These are phyloP conservation scores for Calonectria pseudoturangicola DNA, from an alignment of 2,329 filamentous ascomycete species.

Conservation along the genomic window DNA sequence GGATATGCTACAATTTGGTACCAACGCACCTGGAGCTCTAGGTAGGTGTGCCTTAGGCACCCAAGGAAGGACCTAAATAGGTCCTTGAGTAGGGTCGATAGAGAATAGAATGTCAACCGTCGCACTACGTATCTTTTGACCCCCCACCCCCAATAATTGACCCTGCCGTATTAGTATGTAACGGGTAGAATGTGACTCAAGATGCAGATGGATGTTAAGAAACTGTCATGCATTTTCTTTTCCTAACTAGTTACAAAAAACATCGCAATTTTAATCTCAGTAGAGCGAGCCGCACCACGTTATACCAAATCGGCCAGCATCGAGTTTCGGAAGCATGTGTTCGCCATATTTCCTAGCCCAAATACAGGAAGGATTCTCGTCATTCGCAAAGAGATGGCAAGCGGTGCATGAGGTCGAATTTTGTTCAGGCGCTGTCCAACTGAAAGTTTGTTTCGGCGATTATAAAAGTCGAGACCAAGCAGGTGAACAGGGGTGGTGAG, in stretches of 20 bases:
- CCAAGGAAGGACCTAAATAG: too few relatives aligned
- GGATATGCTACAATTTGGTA: too few relatives aligned
- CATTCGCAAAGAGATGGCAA: conserved; percentile 52
- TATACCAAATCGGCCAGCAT: conserved; percentile 42
- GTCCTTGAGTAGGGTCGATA: too few relatives aligned
- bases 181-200: too few relatives aligned
- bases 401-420: conserved; percentile 38
- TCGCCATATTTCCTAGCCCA: conserved; percentile 51
- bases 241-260: not conserved
- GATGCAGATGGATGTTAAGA: not conserved
- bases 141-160: too few relatives aligned
- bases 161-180: too few relatives aligned
- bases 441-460: conserved; percentile 42
- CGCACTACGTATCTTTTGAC: too few relatives aligned
- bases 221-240: not conserved
- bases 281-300: not conserved
- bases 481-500: conserved; percentile 53
- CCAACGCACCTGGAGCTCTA: too few relatives aligned
- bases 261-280: conserved; percentile 1
- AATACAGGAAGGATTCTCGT: conserved; percentile 48
- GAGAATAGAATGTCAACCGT: too few relatives aligned
- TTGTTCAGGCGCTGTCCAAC: conserved; percentile 46
- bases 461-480: conserved; percentile 49
- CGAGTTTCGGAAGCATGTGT: conserved; percentile 49
- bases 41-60: too few relatives aligned